A percentile compares a stretch with the other conserved stretches of the same genome.
Conservation (phyloP, 306 rosid genomes). For the Hippophae rhamnoides region DNA sequence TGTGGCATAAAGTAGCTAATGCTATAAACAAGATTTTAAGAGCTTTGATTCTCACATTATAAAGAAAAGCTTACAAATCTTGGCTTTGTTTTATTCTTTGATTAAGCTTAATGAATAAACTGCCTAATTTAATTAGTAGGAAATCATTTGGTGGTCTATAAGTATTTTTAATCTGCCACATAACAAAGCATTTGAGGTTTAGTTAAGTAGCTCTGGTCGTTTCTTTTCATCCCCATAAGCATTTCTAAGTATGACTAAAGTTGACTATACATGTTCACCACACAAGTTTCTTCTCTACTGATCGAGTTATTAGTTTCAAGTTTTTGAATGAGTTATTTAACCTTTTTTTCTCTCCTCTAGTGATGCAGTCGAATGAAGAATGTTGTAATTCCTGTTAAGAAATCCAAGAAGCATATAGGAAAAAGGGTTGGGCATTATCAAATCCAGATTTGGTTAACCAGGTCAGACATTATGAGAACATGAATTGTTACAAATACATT, state of each 20-base stretch:
- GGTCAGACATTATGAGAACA: constrained; percentile 42
- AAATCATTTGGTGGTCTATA: background rate
- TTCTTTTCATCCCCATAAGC: constrained; percentile 4
- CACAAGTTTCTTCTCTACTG: background rate
- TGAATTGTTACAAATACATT: constrained; percentile 1
- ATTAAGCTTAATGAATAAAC: too few relatives aligned
- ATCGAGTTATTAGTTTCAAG: constrained; percentile 1
- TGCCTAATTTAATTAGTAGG: background rate
- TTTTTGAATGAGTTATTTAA: constrained; percentile 1
- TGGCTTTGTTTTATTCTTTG: too few relatives aligned
- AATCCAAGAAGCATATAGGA: constrained; percentile 91
- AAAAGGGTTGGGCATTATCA: constrained; percentile 94
- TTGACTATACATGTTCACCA: too few relatives aligned
- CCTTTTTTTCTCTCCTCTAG: background rate
- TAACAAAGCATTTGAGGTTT: background rate
- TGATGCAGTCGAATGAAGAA: constrained; percentile 66
- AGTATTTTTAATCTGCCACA: constrained; percentile 1
- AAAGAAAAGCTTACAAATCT: too few relatives aligned
- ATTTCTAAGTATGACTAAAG: too few relatives aligned
- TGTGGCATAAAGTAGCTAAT: too few relatives aligned
- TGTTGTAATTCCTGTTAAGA: constrained; percentile 94
- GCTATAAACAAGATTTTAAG: too few relatives aligned
- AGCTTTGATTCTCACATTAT: too few relatives aligned
- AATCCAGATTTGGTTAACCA: constrained; percentile 90
- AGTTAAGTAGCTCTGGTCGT: constrained; percentile 5